Conservation (phyloP, 163 green algal species). For the Scenedesmus sp. region DNA sequence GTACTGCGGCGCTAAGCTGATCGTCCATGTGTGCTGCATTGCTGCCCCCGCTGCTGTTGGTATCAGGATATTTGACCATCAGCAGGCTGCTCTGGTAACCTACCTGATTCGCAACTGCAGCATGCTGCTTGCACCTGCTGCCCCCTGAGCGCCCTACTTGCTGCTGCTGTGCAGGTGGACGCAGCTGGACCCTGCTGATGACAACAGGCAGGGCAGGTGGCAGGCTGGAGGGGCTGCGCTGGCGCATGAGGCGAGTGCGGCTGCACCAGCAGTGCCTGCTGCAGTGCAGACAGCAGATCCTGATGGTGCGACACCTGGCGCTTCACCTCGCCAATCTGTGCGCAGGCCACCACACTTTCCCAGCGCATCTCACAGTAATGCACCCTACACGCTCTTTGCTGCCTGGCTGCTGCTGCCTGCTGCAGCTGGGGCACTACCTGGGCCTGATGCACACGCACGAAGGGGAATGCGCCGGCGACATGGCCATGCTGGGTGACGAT, state of each 20-base stretch:
- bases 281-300: not conserved
- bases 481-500: not conserved
- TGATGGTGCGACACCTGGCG: not conserved
- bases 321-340: not conserved
- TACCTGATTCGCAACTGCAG: too few relatives aligned
- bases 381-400: not conserved
- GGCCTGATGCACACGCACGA: constrained; percentile 30
- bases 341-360: not conserved
- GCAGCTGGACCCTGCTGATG: not conserved
- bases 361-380: not conserved
- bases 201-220: not conserved
- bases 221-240: not conserved
- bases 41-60: too few relatives aligned
- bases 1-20: too few relatives aligned
- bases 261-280: not conserved
- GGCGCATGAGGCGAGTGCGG: not conserved
- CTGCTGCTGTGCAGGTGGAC: not conserved
- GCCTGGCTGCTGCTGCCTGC: not conserved
- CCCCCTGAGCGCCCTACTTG: too few relatives aligned
- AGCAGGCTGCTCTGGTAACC: too few relatives aligned
- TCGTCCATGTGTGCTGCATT: too few relatives aligned
- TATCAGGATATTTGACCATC: too few relatives aligned
- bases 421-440: constrained; percentile 31
- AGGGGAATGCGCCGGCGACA: not conserved
- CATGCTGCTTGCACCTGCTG: too few relatives aligned